Evolutionary conservation across 306 rosid species (phyloP), one percentile per base, ranked within the genome.

Genomic region (Echinosophora koreensis): DNA sequence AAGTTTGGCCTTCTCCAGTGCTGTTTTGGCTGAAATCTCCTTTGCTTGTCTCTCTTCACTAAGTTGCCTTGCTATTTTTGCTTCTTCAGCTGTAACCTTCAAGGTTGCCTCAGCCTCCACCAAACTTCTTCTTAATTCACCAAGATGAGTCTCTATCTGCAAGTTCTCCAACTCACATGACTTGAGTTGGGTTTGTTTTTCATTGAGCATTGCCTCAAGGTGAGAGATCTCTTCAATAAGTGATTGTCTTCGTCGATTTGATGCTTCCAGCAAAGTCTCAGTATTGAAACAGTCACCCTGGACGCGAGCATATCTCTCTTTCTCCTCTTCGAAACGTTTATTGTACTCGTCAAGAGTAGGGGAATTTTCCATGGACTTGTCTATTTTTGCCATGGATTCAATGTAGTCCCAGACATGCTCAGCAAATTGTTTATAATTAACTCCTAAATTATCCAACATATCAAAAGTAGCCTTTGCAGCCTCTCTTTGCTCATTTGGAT

Each of bases 371-470:
- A 38, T 12, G 8, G 80, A 56, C 14, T 27, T 58, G 5, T 27
- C 13, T 2, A 67, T 42, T 7, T 47, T 51, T 27, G 34, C 71
- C 1, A 39, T 6, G 0, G 72, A 39, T 11, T 27, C 39, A 27
- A 81, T 68, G 51, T 67, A 81, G 8, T 74, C 84, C 80, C 16
- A 59, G 37, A 81, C 61, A 50, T 58, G 66, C 6, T 59, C 80
- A 28, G 66, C 38, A 4, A 74, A 81, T 8, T n/a, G 30, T 49
- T 8, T 15, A 16, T 59, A 34, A 28, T 68, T 56, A 50, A 69
- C 66, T 1, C 51, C 38, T 1, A 67, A 17, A 4, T 3, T 18
- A 27, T 46, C 61, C 22, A 74, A 27, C 2, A 81, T 0, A 11
- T 9, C 50, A 58, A 74, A 74, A 14, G 80, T 47, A 27, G 15